These are phyloP conservation scores for Hanseniaspora hatyaiensis DNA, from an alignment of 805 yeast genomes.

Conservation along the genomic window DNA sequence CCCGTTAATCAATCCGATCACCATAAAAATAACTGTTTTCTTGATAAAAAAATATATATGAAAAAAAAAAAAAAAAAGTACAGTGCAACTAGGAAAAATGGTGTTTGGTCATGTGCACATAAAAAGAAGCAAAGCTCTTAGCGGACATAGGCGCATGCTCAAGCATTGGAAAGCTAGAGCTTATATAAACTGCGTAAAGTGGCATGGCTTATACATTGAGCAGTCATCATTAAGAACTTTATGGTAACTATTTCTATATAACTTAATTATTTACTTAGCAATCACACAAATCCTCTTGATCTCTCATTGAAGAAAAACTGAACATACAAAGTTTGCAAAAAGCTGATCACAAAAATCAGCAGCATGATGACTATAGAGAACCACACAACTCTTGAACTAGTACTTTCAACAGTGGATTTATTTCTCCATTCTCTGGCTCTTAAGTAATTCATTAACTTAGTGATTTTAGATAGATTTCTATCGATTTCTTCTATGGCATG, in stretches of 20 bases:
- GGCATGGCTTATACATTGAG: no score
- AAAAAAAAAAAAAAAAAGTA: no score
- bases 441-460: conserved; percentile 63
- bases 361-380: conserved; percentile 59
- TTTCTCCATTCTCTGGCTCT: conserved; percentile 96
- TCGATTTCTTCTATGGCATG: conserved; percentile 48
- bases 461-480: conserved; percentile 45
- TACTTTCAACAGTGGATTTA: conserved; percentile 77
- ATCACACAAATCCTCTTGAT: conserved; percentile 32
- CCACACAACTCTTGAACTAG: conserved; percentile 68
- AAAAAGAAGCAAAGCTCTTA: no score
- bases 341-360: conserved; percentile 66
- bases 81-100: no score
- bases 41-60: no score
- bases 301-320: conserved; percentile 62
- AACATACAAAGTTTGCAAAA: conserved; percentile 65
- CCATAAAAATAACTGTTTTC: neutral
- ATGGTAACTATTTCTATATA: neutral
- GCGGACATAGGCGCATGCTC: no score
- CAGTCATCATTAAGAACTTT: no score
- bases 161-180: no score
- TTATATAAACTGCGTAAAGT: no score
- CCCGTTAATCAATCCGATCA: neutral
- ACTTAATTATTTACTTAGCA: no score
- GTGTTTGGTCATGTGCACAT: no score